Base-by-base conservation (phyloP, 257 asterid species). In the Coffea canephora region DNA sequence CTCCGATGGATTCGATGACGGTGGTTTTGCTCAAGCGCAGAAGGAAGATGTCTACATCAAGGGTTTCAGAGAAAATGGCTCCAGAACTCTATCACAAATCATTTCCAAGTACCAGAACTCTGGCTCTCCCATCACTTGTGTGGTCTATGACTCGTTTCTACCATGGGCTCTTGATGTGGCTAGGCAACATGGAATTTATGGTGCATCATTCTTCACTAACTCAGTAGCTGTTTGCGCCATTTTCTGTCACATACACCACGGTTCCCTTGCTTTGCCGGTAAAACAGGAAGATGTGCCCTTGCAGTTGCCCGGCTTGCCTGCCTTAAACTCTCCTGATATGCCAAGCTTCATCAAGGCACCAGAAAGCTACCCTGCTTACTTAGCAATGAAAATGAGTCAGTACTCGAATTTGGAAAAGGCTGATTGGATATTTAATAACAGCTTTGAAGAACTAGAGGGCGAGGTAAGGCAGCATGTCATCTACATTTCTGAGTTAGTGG, bases 91-190 rank as follows among this genome's bases (percentile, higher is more conserved):
- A 3, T 76, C 93, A 0, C 65, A 81, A 12, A 78, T 91, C 81
- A 13, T 91, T 4, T 12, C 25, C 6, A 83, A 68, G 50, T 87
- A 84, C 86, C 41, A 75, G 31, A 57, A 66, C 66, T 48, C 88
- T 8, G 27, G 50, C 31, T 76, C 14, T 14, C 96, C 93, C 0
- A 79, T 89, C 1, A 84, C 73, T 1, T 91, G 94, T 82, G 75
- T 91, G 0, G 76, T 91, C 48, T 89, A 92, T 31, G 96, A 91
- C 86, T 75, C 94, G 0, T 88, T 92, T 77, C 79, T 92, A 12
- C 96, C 96, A 10, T 92, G 97, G 97, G 96, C 90, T 16, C 92
- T 92, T 62, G 93, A 92, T 67, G 94, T 92, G 0, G 94, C 97
- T 27, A 84, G 75, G 79, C 48, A 67, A 0, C 87, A 87, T 31